These are phyloP conservation scores for Geranium incanum DNA, from an alignment of 441 rosid species.

Conservation along the genomic window DNA sequence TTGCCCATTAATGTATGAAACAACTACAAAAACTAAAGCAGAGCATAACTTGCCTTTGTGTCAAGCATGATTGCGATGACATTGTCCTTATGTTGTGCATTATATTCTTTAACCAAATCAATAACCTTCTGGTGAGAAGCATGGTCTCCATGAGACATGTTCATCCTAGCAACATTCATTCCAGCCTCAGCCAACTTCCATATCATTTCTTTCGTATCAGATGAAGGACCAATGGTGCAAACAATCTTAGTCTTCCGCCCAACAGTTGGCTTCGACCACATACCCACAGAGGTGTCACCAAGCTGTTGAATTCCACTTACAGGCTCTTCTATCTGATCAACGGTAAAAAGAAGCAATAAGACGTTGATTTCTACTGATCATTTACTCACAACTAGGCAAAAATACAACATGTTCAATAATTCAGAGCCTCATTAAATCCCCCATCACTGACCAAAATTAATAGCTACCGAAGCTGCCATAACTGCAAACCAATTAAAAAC, in stretches of 20 bases:
- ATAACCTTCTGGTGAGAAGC: conserved; percentile 90
- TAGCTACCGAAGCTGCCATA: not conserved
- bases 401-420: not conserved
- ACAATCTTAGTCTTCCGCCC: conserved; percentile 90
- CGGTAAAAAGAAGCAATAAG: conserved; percentile 11
- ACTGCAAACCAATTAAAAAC: not conserved
- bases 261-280: conserved; percentile 75
- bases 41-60: conserved; percentile 57
- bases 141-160: conserved; percentile 98
- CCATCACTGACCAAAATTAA: not conserved
- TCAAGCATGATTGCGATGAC: conserved; percentile 94
- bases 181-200: conserved; percentile 87
- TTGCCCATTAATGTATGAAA: not conserved
- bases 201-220: conserved; percentile 73
- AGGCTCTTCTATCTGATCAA: conserved; percentile 40
- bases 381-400: not conserved
- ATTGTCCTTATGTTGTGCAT: conserved; percentile 81
- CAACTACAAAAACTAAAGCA: conserved; percentile 1
- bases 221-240: conserved; percentile 90
- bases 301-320: conserved; percentile 48
- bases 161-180: conserved; percentile 92
- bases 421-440: not conserved
- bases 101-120: conserved; percentile 90
- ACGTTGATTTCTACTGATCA: not conserved
- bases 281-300: conserved; percentile 51